A percentile compares a stretch with the other conserved stretches of the same genome.
Evolutionary conservation across 2,329 filamentous ascomycete species (phyloP).

Genomic region (Xylaria digitata): DNA sequence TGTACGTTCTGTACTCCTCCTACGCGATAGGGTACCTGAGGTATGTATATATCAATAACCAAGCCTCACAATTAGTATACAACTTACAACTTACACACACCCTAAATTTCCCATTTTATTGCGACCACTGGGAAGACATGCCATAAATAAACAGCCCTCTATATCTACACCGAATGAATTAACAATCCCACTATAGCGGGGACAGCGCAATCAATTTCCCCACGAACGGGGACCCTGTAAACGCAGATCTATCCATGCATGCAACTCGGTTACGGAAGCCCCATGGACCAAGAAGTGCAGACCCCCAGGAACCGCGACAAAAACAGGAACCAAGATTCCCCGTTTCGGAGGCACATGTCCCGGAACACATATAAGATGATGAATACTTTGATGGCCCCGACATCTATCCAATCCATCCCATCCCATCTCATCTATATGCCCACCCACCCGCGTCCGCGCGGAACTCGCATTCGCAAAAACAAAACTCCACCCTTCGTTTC

Average conservation of each 20-base stretch:
- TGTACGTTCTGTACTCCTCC: not conserved
- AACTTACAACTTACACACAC: not conserved
- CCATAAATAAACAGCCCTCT: slow-evolving; percentile 9
- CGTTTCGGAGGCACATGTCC: slow-evolving; percentile 38
- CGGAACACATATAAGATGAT: slow-evolving; percentile 26
- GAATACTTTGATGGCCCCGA: not conserved
- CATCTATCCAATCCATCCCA: not conserved
- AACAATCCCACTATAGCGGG: slow-evolving; percentile 11
- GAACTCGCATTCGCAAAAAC: slow-evolving; percentile 15
- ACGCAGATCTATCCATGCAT: slow-evolving; percentile 28
- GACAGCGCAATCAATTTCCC: slow-evolving; percentile 17
- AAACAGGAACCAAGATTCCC: slow-evolving; percentile 12
- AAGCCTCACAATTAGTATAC: not conserved
- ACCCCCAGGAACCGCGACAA: slow-evolving; percentile 21
- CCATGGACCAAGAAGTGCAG: slow-evolving; percentile 21
- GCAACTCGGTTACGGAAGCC: slow-evolving; percentile 2
- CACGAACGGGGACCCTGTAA: slow-evolving; percentile 25
- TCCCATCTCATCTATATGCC: too few species aligned
- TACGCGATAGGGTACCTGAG: too few species aligned
- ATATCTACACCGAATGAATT: slow-evolving; percentile 10
- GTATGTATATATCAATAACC: too few species aligned
- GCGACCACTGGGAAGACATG: not conserved
- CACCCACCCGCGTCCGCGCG: slow-evolving; percentile 1
- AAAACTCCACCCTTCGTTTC: slow-evolving; percentile 3
- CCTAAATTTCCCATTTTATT: not conserved